phyloP scores from a whole-genome alignment of 2,329 filamentous ascomycete species.

The Orbilia blumenaviensis region DNA sequence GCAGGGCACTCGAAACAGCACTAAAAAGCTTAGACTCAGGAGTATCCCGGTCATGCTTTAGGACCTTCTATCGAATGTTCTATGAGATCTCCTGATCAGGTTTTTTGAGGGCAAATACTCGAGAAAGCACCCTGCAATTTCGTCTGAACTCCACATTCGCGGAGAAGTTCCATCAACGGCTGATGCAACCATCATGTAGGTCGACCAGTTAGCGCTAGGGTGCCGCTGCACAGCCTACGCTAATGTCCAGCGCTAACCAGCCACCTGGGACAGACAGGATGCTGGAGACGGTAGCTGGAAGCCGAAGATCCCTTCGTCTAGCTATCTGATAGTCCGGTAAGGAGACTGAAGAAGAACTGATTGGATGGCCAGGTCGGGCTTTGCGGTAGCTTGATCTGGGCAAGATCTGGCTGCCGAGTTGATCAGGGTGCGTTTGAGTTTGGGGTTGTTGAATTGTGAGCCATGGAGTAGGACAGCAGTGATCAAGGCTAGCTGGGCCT shows the following conservation, averaged over 20 bases:
- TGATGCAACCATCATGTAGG: background rate
- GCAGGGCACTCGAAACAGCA: constrained; percentile 48
- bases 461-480: constrained; percentile 22
- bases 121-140: constrained; percentile 41
- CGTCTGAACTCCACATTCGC: constrained; percentile 40
- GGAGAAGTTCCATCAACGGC: constrained; percentile 18
- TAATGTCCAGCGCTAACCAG: constrained; percentile 9
- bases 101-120: background rate
- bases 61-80: constrained; percentile 44
- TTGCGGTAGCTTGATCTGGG: constrained; percentile 16
- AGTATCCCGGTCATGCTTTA: background rate
- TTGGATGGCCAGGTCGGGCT: constrained; percentile 39
- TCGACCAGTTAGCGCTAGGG: background rate
- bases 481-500: background rate
- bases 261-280: background rate
- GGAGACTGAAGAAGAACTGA: constrained; percentile 4
- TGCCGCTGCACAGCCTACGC: background rate
- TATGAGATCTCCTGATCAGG: constrained; percentile 51
- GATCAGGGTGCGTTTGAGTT: constrained; percentile 2
- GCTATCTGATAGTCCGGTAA: constrained; percentile 17
- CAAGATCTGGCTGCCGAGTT: background rate
- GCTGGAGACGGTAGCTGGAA: background rate
- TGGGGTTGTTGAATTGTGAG: background rate
- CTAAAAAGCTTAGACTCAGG: constrained; percentile 40
- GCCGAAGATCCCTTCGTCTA: constrained; percentile 11